Conservation (phyloP, 768 basidiomycete genomes). For the Xerocomellus dryophilus region DNA sequence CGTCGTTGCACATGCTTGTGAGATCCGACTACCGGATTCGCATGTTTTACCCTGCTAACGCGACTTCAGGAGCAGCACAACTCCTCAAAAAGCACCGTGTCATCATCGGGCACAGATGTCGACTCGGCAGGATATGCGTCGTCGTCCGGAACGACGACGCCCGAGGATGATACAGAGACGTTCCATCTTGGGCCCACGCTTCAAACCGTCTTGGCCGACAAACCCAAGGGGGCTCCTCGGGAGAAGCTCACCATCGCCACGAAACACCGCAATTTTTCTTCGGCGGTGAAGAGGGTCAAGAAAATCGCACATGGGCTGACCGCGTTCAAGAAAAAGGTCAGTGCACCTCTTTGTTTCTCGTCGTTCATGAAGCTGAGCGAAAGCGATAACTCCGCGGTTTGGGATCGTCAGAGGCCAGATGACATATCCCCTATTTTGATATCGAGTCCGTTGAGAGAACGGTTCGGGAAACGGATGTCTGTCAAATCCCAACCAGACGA, state of each 20-base stretch:
- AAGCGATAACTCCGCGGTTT: background rate
- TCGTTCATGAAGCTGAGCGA: background rate
- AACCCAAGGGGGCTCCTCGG: background rate
- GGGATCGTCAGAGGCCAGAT: slow-evolving; percentile 16
- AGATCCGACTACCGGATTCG: background rate
- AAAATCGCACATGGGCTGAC: slow-evolving; percentile 16
- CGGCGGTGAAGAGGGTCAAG: slow-evolving; percentile 25
- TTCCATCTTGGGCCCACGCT: slow-evolving; percentile 22
- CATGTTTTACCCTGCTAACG: background rate
- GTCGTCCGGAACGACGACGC: slow-evolving; percentile 32
- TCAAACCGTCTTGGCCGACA: slow-evolving; percentile 2
- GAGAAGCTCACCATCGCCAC: slow-evolving; percentile 9
- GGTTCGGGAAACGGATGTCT: slow-evolving; percentile 30
- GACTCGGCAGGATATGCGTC: slow-evolving; percentile 22
- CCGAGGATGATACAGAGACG: slow-evolving; percentile 27
- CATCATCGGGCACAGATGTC: slow-evolving; percentile 23
- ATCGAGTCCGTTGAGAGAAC: slow-evolving; percentile 28
- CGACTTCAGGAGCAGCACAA: slow-evolving; percentile 1
- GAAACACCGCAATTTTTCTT: slow-evolving; percentile 15
- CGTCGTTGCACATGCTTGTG: slow-evolving; percentile 1
- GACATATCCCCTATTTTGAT: slow-evolving; percentile 24
- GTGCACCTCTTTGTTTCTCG: background rate
- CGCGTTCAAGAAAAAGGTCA: slow-evolving; percentile 27
- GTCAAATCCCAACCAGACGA: slow-evolving; percentile 25
- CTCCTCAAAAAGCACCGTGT: slow-evolving; percentile 4